Percentiles rank a stretch among this genome's conserved stretches.
These are phyloP conservation scores for Prunus mira DNA, from an alignment of 306 rosid species.

Conservation along the genomic window DNA sequence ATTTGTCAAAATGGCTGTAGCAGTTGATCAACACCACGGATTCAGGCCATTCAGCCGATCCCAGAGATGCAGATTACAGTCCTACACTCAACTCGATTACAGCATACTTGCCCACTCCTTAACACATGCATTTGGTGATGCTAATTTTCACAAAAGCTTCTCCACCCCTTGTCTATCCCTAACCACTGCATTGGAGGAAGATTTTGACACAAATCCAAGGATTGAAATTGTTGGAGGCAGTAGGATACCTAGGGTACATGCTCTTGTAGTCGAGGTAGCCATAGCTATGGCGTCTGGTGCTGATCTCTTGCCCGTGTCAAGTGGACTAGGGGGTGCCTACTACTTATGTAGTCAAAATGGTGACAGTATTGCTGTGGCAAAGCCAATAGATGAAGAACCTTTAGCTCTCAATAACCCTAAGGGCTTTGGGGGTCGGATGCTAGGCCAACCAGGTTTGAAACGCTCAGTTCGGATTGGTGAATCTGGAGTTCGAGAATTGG, in stretches of 20 bases:
- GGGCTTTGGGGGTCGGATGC: conserved; percentile 52
- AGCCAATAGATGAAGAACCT: conserved; percentile 91
- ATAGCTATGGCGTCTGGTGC: conserved; percentile 76
- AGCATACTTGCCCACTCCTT: conserved; percentile 43
- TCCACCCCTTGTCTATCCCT: conserved; percentile 91
- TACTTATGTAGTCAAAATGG: conserved; percentile 57
- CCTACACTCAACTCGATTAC: conserved; percentile 65
- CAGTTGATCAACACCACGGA: conserved; percentile 57
- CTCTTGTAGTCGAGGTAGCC: conserved; percentile 78
- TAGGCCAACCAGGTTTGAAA: conserved; percentile 77
- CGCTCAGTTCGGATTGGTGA: conserved; percentile 75
- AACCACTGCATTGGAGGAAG: conserved; percentile 42
- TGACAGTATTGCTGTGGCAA: conserved; percentile 70
- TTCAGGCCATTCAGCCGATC: conserved; percentile 61
- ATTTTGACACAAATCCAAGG: conserved; percentile 45
- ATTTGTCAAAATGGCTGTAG: conserved; percentile 73
- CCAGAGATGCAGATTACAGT: conserved; percentile 73
- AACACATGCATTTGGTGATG: conserved; percentile 45
- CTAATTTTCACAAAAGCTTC: conserved; percentile 73
- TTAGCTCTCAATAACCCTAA: conserved; percentile 70
- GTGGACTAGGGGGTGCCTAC: conserved; percentile 84
- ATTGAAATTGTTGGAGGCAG: conserved; percentile 63
- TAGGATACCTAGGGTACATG: conserved; percentile 48
- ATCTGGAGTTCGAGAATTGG: conserved; percentile 77
- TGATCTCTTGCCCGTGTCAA: conserved; percentile 55